Evolutionary conservation across 2,329 filamentous ascomycete genomes (phyloP).

Genomic region (Fusarium phyllophilum): DNA sequence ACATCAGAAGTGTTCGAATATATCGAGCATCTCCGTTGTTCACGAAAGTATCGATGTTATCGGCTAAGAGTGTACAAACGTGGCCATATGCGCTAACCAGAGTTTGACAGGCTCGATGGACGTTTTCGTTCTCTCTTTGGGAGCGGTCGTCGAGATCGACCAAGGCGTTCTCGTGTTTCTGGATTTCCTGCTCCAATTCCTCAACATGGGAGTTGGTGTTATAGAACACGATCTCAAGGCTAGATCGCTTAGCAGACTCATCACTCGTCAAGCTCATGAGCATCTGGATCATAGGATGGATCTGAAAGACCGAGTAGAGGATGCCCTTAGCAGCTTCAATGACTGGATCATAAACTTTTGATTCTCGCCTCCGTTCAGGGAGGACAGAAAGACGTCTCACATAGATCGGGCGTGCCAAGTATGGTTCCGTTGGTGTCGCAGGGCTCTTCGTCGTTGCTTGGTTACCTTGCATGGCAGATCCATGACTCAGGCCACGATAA

Average conservation of each 20-base stretch:
- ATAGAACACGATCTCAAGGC: conserved; percentile 74
- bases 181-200: conserved; percentile 72
- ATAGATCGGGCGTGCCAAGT: conserved; percentile 68
- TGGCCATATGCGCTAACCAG: conserved; percentile 73
- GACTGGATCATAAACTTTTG: conserved; percentile 68
- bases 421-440: conserved; percentile 68
- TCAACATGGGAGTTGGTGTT: conserved; percentile 74
- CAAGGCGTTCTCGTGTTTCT: conserved; percentile 65
- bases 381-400: conserved; percentile 71
- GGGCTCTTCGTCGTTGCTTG: conserved; percentile 61
- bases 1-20: conserved; percentile 70
- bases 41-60: conserved; percentile 72
- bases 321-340: conserved; percentile 74
- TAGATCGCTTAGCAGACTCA: conserved; percentile 68
- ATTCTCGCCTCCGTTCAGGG: conserved; percentile 71
- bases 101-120: conserved; percentile 71
- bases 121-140: conserved; percentile 69
- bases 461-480: conserved; percentile 72
- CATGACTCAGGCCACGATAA: conserved; percentile 73
- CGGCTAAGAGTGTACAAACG: conserved; percentile 68
- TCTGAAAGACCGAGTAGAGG: conserved; percentile 73
- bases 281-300: conserved; percentile 74
- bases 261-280: conserved; percentile 71
- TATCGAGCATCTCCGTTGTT: conserved; percentile 74
- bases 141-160: conserved; percentile 59